Conservation (phyloP, 768 basidiomycete genomes). For the Hygrocybe punicea region DNA sequence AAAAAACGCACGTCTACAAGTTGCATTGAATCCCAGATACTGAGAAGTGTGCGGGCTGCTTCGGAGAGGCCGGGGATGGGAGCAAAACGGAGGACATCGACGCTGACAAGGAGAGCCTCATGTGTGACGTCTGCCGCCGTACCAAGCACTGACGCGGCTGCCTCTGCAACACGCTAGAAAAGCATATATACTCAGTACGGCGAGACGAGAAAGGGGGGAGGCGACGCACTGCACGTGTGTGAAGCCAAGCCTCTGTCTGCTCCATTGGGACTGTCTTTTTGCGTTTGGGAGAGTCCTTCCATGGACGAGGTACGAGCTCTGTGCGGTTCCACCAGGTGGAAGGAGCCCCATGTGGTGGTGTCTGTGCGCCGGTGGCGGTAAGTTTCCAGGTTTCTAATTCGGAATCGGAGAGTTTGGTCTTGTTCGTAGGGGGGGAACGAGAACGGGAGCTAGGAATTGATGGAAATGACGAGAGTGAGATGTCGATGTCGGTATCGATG, state of each 20-base stretch:
- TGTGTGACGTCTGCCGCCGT: constrained; percentile 41
- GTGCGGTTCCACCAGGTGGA: constrained; percentile 7
- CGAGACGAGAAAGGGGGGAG: too few species aligned
- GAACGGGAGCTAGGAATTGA: background rate
- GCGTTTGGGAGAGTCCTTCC: constrained; percentile 9
- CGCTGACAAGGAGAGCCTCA: constrained; percentile 42
- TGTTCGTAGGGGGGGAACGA: background rate
- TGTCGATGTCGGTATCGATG: background rate
- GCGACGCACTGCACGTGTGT: constrained; percentile 22
- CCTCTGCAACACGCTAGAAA: constrained; percentile 35
- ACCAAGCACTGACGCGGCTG: constrained; percentile 41
- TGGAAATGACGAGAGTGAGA: background rate
- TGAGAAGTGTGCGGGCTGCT: constrained; percentile 50
- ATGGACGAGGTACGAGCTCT: constrained; percentile 3
- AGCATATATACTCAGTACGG: background rate
- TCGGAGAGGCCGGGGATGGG: constrained; percentile 56
- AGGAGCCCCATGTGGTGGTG: background rate
- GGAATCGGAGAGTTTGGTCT: background rate
- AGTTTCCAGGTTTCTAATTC: background rate
- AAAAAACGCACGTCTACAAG: constrained; percentile 53
- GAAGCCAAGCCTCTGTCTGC: constrained; percentile 38
- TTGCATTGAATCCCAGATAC: constrained; percentile 64
- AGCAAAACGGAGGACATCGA: constrained; percentile 45
- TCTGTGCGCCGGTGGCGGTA: background rate
- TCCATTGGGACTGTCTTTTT: constrained; percentile 38